Evolutionary conservation across 192 early-diverging fungal genomes (phyloP).

Genomic region (Entomortierella chlamydospora): DNA sequence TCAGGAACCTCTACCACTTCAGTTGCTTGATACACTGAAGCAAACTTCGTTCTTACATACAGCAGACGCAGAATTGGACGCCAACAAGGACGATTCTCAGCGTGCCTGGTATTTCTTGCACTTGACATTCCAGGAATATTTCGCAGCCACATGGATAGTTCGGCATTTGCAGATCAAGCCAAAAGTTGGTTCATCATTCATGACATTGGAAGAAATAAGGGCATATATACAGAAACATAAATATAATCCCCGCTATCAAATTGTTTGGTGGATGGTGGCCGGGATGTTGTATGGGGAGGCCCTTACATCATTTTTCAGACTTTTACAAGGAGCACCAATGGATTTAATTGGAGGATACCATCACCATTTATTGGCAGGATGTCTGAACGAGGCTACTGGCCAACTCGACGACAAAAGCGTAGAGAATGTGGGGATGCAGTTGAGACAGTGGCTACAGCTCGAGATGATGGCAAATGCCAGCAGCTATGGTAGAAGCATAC

Average conservation of each 20-base stretch:
- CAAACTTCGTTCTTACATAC: slow-evolving; percentile 28
- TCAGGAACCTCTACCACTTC: not conserved
- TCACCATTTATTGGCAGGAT: too few species aligned
- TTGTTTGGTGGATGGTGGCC: slow-evolving; percentile 44
- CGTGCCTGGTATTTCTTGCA: slow-evolving; percentile 25
- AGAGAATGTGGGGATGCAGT: too few species aligned
- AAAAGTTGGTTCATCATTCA: not conserved
- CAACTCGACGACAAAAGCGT: too few species aligned
- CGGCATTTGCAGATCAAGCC: not conserved
- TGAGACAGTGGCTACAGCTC: too few species aligned
- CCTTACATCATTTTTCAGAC: too few species aligned
- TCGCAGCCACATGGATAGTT: slow-evolving; percentile 29
- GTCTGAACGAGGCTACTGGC: too few species aligned
- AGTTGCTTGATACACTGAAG: slow-evolving; percentile 6
- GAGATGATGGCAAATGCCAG: too few species aligned
- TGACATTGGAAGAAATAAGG: slow-evolving; percentile 3
- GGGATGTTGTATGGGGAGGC: too few species aligned
- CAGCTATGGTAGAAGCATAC: too few species aligned
- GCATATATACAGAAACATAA: slow-evolving; percentile 15
- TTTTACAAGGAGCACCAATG: too few species aligned
- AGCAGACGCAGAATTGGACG: slow-evolving; percentile 4
- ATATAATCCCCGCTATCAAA: slow-evolving; percentile 27
- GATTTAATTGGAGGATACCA: too few species aligned
- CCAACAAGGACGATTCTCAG: not conserved
- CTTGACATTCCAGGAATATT: slow-evolving; percentile 36